Evolutionary conservation across 345 rosid genomes (phyloP), one percentile per base, ranked within the genome.

Genomic region (Adansonia digitata): DNA sequence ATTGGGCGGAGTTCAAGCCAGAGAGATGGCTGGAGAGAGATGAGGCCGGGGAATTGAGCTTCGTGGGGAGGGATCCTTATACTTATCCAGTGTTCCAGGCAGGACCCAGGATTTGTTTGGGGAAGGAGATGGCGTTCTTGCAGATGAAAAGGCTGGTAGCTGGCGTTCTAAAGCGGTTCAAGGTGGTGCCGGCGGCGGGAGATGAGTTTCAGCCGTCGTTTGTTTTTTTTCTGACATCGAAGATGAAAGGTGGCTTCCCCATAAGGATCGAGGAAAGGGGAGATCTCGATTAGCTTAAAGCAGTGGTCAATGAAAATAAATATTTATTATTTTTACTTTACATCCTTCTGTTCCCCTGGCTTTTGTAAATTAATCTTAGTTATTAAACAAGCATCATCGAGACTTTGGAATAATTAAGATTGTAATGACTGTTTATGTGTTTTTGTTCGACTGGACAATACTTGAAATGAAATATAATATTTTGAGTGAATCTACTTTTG

Each of bases 231-330:
- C 26, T 89, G 31, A 91, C 93, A 2, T 70, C 88, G 8, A 87
- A 89, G 60, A 91, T 91, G 82, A 80, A 82, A 61, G 91, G 84
- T 40, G 92, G 98, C 4, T 86, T 91, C 70, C 87, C 85, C 0
- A 90, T 75, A 29, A 83, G 59, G 51, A 74, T 93, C 29, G 76
- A 81, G 52, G 79, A 77, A 48, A 86, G 93, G 75, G 15, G 26
- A 49, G 43, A 69, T 22, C 14, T 43, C 1, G 26, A 26, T 27
- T 27, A 48, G 34, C 4, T 0, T 1, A 39, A 37, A 63, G 40
- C 40, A 9, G 18, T 9, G 8, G 42, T 3, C 3, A 10, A n/a
- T 18, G 46, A 18, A 60, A 5, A n/a, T 60, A 1, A 31, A 1
- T 29, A 14, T 59, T 14, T 9, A 10, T 22, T 55, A 59, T 29